Conservation (phyloP, 345 rosid species). For the Citrus hindsii region DNA sequence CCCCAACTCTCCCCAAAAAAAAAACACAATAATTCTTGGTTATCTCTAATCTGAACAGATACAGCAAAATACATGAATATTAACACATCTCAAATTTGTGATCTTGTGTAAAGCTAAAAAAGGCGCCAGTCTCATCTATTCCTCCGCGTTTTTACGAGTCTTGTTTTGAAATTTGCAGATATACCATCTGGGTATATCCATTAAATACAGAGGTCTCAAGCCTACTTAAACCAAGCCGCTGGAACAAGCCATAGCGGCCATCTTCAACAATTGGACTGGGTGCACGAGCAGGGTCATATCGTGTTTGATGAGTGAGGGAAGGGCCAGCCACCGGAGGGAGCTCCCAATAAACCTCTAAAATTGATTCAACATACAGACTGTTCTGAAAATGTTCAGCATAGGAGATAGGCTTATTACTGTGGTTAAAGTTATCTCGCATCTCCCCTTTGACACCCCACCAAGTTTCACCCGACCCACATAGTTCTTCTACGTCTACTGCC, state of each 20-base stretch:
- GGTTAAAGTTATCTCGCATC: slow-evolving; percentile 90
- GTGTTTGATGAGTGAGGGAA: slow-evolving; percentile 89
- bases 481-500: slow-evolving; percentile 76
- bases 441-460: slow-evolving; percentile 99
- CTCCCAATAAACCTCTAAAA: slow-evolving; percentile 93
- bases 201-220: slow-evolving; percentile 79
- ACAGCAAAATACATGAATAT: slow-evolving; percentile 18
- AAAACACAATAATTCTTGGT: not conserved
- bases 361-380: slow-evolving; percentile 77
- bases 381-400: slow-evolving; percentile 75
- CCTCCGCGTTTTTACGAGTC: slow-evolving; percentile 33
- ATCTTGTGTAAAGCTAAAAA: slow-evolving; percentile 14
- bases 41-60: not conserved
- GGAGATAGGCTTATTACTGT: slow-evolving; percentile 62
- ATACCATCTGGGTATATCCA: slow-evolving; percentile 98
- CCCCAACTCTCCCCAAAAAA: fast-evolving
- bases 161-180: slow-evolving; percentile 68
- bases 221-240: slow-evolving; percentile 68
- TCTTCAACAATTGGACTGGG: slow-evolving; percentile 82
- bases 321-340: slow-evolving; percentile 95
- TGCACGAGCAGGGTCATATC: slow-evolving; percentile 88
- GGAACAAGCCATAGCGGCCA: slow-evolving; percentile 72
- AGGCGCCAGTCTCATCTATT: slow-evolving; percentile 10
- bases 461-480: slow-evolving; percentile 74
- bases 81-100: slow-evolving; percentile 21